Percentiles rank a stretch among this genome's conserved stretches.
Evolutionary conservation across 768 basidiomycete genomes (phyloP).

Genomic region (Tylopilus sp.): DNA sequence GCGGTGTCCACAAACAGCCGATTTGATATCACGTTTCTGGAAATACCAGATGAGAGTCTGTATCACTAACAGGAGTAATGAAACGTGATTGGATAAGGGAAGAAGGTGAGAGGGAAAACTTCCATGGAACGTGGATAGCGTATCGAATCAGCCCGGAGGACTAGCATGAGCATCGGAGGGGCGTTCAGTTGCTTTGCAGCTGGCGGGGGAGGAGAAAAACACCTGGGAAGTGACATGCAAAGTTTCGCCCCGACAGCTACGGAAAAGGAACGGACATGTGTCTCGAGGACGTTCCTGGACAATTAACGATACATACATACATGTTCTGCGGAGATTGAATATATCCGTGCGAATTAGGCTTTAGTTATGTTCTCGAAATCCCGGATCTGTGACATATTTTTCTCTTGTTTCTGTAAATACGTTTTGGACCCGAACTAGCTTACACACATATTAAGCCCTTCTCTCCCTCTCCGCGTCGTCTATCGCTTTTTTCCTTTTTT

Average conservation of each 20-base stretch:
- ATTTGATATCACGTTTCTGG: conserved; percentile 34
- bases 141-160: background rate
- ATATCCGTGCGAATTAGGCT: conserved; percentile 32
- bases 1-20: conserved; percentile 29
- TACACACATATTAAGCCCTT: conserved; percentile 34
- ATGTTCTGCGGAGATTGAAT: conserved; percentile 33
- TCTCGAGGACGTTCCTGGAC: conserved; percentile 32
- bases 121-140: conserved; percentile 20
- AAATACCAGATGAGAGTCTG: conserved; percentile 21
- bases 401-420: conserved; percentile 39
- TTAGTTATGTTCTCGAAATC: conserved; percentile 39
- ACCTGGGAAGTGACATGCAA: conserved; percentile 15
- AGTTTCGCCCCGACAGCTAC: conserved; percentile 17
- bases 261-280: conserved; percentile 19
- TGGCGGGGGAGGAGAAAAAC: background rate
- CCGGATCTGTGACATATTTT: conserved; percentile 41
- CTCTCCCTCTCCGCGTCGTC: conserved; percentile 15
- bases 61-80: conserved; percentile 9
- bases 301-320: conserved; percentile 27
- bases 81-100: conserved; percentile 19
- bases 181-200: background rate
- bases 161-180: background rate
- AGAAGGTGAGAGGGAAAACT: conserved; percentile 4
- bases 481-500: conserved; percentile 8
- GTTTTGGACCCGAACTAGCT: conserved; percentile 35